Evolutionary conservation across 129 eudicot species (phyloP).

Genomic region (Mikania micrantha): DNA sequence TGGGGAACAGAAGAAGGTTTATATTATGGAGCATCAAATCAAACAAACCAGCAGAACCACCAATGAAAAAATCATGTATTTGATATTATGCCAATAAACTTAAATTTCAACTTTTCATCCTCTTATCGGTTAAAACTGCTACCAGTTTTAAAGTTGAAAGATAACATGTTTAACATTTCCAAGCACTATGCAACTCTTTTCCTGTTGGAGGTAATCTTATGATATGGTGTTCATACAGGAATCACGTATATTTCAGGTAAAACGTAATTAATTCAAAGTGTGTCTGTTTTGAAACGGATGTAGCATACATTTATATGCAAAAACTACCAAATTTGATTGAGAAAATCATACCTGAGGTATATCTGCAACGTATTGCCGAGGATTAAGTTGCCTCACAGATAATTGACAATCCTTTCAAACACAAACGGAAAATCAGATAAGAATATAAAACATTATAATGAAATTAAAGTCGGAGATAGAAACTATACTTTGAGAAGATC

Average conservation of each 20-base stretch:
- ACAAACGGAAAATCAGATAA: conserved; percentile 11
- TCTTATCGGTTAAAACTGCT: neutral
- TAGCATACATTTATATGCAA: neutral
- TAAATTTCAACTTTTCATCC: neutral
- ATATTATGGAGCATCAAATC: neutral
- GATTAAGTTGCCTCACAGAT: conserved; percentile 85
- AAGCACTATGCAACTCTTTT: neutral
- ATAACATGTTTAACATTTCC: neutral
- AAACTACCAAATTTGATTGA: neutral
- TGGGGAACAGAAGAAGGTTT: neutral
- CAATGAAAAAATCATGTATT: neutral
- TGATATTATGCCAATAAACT: neutral
- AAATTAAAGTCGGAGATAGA: neutral
- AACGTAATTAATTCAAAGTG: neutral
- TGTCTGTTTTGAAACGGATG: neutral
- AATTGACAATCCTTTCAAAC: conserved; percentile 71
- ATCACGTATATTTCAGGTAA: neutral
- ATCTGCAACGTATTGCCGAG: conserved; percentile 90
- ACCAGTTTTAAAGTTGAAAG: neutral
- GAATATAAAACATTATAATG: neutral
- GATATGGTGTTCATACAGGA: neutral
- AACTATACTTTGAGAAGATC: conserved; percentile 65
- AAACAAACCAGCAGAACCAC: neutral
- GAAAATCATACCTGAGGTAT: conserved; percentile 64
- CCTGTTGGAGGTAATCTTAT: neutral